Base-by-base conservation (phyloP, 164 flowering plant species). In the Platanus orientalis region DNA sequence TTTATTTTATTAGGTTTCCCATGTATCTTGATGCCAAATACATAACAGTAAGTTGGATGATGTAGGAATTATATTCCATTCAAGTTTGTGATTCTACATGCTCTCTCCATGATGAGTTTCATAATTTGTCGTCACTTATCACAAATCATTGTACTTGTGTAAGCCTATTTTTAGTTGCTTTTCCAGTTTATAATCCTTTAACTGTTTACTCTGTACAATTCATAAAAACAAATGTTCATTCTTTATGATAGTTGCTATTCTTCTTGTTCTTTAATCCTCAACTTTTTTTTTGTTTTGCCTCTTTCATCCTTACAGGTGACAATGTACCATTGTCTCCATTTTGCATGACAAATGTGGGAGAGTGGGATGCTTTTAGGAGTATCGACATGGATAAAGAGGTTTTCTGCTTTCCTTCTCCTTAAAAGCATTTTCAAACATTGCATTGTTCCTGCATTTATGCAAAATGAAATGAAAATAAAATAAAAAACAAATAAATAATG, bases 321-420 rank as follows among this genome's bases (percentile, higher is more conserved):
- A 78, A 76, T 53, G 87, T 75, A 28, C 96, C 90, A 28, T 65
- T 70, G 40, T 90, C 98, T 54, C 62, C 92, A 74, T 94, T 94
- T 84, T 76, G 81, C 81, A 80, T 80, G 97, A 83, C 95, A 72
- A 84, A 79, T 71, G 79, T 62, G 44, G 81, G 72, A 60, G 95
- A 89, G 27, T 94, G 97, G 96, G 97, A 94, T 71, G 79, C 68
- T 30, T 84, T 90, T 70, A 86, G 97, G 74, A 84, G 66, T 59
- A 81, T 91, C 50, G 98, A 94, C 89, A 94, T 94, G 98, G 95
- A 94, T 69, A 83, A 80, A 82, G 86, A 94, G 97, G 96, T 93
- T 50, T 53, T 60, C 51, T 67, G n/a, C 67, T 66, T 67, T 28
- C 19, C 2, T 53, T 5, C 21, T 25, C 57, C 23, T 1, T 9